phyloP scores from a whole-genome alignment of 2,329 filamentous ascomycete genomes.

The Grosmannia penicillata region DNA sequence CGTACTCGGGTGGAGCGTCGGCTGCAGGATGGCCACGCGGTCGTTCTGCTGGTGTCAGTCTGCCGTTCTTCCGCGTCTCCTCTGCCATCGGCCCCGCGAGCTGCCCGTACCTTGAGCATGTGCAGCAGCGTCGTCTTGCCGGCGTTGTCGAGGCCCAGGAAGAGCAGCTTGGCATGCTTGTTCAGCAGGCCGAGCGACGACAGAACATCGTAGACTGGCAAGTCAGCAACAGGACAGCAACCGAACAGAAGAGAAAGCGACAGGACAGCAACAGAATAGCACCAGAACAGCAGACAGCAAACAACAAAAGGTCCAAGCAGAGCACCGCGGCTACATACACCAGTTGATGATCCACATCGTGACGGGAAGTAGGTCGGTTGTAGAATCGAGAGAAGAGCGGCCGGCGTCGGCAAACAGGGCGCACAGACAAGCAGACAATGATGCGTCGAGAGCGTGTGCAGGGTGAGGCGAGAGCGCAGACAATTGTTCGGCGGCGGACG shows the following conservation, averaged over 20 bases:
- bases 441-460: not conserved
- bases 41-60: slow-evolving; percentile 48
- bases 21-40: slow-evolving; percentile 79
- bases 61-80: too few species aligned
- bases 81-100: too few species aligned
- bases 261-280: too few species aligned
- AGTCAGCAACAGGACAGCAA: too few species aligned
- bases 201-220: slow-evolving; percentile 72
- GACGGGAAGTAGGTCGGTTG: slow-evolving; percentile 9
- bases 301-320: too few species aligned
- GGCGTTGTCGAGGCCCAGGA: slow-evolving; percentile 86
- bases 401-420: too few species aligned
- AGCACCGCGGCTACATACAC: too few species aligned
- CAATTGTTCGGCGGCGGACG: too few species aligned
- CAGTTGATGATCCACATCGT: slow-evolving; percentile 91
- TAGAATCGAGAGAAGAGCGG: not conserved
- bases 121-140: slow-evolving; percentile 89
- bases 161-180: slow-evolving; percentile 91
- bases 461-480: too few species aligned
- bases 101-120: slow-evolving; percentile 65
- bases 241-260: too few species aligned
- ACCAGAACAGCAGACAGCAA: not conserved
- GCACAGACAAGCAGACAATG: not conserved
- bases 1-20: slow-evolving; percentile 82
- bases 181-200: slow-evolving; percentile 78